Evolutionary conservation across 495 filamentous ascomycete species (phyloP), one percentile per base, ranked within the genome.

Genomic region (Chaetomium cochliodes): DNA sequence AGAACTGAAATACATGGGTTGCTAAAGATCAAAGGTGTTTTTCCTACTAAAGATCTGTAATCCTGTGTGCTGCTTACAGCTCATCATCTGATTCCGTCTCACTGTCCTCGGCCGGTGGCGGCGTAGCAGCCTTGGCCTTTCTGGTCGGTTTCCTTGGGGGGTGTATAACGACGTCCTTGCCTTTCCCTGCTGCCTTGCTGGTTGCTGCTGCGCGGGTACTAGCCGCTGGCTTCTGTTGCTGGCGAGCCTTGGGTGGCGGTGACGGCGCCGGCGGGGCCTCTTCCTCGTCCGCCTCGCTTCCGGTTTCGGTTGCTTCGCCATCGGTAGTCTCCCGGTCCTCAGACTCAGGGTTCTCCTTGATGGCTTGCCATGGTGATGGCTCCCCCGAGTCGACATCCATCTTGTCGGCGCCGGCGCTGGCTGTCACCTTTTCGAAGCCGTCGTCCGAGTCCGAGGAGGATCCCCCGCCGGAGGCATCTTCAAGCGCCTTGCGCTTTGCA

Each of bases 371-470:
- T 0, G 64, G 39, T 5, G 26, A 23, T 33, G 69, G 60, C 5
- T 58, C 44, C 49, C 62, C 50, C 22, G 76, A 58, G 59, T 87
- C 86, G 5, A 86, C 67, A 39, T 89, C 82, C 86, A 89, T 88
- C 69, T 57, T 53, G 33, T 65, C 65, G 6, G 33, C 50, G 15
- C 5, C 39, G 0, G 47, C 33, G 7, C 33, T 37, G 33, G 33
- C 1, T 8, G n/a, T 23, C n/a, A 52, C 47, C 42, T 76, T 78
- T 61, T 87, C 84, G 60, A 85, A 85, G 5, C 67, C 85, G 9
- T 81, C 80, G 18, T 83, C 80, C 2, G 72, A 74, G 26, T 75
- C 76, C 30, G 71, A 67, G 2, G 66, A 69, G 11, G 53, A 52
- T 22, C 83, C 82, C 33, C 79, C 81, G 16, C 81, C 77, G 3